Percentiles rank a stretch among this genome's conserved stretches.
phyloP scores from a whole-genome alignment of 1,284 basidiomycete species.

The Singerocomus inundabilis region DNA sequence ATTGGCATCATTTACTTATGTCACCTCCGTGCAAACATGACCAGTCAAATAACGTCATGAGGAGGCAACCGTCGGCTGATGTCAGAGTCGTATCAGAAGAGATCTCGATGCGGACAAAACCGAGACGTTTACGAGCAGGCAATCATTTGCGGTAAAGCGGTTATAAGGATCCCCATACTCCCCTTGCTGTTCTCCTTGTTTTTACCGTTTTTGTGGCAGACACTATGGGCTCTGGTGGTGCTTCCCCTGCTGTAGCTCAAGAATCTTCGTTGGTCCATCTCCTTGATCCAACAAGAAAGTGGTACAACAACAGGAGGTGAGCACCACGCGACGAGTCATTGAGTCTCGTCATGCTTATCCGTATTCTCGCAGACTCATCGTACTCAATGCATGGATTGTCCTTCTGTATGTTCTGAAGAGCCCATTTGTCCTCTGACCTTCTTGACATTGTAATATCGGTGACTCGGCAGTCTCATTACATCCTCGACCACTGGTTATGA shows the following conservation, averaged over 20 bases:
- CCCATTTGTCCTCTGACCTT: not conserved
- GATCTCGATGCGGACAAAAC: no score
- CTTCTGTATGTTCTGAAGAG: conserved; percentile 47
- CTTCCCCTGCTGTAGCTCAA: conserved; percentile 30
- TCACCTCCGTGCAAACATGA: no score
- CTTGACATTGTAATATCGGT: not conserved
- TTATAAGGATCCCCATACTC: no score
- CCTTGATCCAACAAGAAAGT: conserved; percentile 62
- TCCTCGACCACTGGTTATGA: conserved; percentile 78
- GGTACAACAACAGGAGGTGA: conserved; percentile 71
- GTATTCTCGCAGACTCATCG: conserved; percentile 48
- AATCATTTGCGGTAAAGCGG: no score
- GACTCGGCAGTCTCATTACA: conserved; percentile 56
- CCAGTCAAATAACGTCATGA: no score
- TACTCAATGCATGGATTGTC: conserved; percentile 66
- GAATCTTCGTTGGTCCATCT: conserved; percentile 50
- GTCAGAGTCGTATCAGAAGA: no score
- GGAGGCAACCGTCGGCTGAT: no score
- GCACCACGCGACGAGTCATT: conserved; percentile 10
- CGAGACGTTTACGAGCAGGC: no score
- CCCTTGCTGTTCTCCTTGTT: no score
- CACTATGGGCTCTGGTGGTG: conserved; percentile 52
- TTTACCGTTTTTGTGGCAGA: conserved; percentile 12
- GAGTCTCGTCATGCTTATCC: not conserved
- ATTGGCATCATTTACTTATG: no score